Conservation (phyloP, 805 yeast species). For the Priceomyces haplophilus region DNA sequence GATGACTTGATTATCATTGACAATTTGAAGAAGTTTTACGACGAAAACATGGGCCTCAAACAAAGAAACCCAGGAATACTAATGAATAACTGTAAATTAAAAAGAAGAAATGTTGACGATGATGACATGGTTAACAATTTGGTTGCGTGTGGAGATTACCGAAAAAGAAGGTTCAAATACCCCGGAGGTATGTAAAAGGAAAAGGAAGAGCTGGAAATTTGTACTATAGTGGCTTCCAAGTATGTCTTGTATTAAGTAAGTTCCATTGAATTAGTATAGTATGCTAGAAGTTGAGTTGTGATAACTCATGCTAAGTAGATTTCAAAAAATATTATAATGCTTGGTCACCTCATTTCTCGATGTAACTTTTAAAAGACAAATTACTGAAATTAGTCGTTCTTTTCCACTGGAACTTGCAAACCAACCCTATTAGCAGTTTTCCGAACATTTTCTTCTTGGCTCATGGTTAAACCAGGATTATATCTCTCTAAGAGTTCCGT, state of each 20-base stretch:
- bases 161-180: conserved; percentile 15
- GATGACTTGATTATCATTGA: conserved; percentile 40
- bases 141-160: conserved; percentile 15
- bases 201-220: neutral
- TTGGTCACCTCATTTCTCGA: no score
- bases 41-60: conserved; percentile 33
- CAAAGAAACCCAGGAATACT: conserved; percentile 20
- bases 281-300: neutral
- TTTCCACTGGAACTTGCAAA: conserved; percentile 41
- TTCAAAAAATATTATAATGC: neutral
- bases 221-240: conserved; percentile 2
- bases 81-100: conserved; percentile 27
- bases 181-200: conserved; percentile 2
- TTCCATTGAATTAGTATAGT: neutral
- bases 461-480: conserved; percentile 77
- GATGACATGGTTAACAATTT: conserved; percentile 9
- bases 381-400: neutral
- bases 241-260: neutral
- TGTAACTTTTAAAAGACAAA: neutral
- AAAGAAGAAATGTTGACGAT: conserved; percentile 24
- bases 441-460: conserved; percentile 73
- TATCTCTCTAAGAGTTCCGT: conserved; percentile 78
- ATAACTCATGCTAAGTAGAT: neutral
- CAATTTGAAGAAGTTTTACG: conserved; percentile 35
- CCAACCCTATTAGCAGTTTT: conserved; percentile 91